phyloP scores from a whole-genome alignment of 768 basidiomycete species.

The Mrakia frigida region DNA sequence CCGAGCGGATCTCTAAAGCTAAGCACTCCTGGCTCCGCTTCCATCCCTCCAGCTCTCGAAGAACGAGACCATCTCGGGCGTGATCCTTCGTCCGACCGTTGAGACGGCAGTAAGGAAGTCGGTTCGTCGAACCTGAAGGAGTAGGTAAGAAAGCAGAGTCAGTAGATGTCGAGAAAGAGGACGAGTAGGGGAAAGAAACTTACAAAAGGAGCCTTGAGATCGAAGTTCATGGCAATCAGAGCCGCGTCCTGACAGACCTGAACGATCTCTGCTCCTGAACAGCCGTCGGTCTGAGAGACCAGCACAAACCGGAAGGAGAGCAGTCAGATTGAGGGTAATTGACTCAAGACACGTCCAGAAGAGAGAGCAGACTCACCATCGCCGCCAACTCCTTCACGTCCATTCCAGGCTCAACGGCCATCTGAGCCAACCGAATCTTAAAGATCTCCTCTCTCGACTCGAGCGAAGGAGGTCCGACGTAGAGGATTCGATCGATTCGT shows the following conservation, averaged over 20 bases:
- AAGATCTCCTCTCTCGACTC: constrained; percentile 78
- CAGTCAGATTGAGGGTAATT: constrained; percentile 49
- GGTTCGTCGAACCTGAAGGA: constrained; percentile 67
- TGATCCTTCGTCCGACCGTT: constrained; percentile 73
- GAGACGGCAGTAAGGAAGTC: constrained; percentile 71
- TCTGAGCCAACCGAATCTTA: constrained; percentile 64
- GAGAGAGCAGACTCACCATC: constrained; percentile 51
- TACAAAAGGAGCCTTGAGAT: constrained; percentile 72
- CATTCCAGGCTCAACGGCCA: constrained; percentile 71
- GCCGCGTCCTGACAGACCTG: constrained; percentile 96
- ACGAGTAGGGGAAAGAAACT: constrained; percentile 40
- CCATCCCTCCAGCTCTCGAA: constrained; percentile 66
- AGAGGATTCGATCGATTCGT: constrained; percentile 85
- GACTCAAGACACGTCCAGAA: background rate
- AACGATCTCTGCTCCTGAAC: constrained; percentile 90
- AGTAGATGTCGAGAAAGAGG: background rate
- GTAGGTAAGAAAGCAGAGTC: too few relatives aligned
- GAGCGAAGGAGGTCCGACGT: constrained; percentile 85
- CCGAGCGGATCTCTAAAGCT: too few relatives aligned
- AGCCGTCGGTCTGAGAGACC: constrained; percentile 81
- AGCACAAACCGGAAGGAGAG: constrained; percentile 53
- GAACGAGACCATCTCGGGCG: constrained; percentile 64
- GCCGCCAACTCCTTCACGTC: constrained; percentile 63
- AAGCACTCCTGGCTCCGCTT: constrained; percentile 34
- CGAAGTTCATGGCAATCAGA: constrained; percentile 77